Conservation (phyloP, 768 basidiomycete genomes). For the Symmetrospora coprosmae region DNA sequence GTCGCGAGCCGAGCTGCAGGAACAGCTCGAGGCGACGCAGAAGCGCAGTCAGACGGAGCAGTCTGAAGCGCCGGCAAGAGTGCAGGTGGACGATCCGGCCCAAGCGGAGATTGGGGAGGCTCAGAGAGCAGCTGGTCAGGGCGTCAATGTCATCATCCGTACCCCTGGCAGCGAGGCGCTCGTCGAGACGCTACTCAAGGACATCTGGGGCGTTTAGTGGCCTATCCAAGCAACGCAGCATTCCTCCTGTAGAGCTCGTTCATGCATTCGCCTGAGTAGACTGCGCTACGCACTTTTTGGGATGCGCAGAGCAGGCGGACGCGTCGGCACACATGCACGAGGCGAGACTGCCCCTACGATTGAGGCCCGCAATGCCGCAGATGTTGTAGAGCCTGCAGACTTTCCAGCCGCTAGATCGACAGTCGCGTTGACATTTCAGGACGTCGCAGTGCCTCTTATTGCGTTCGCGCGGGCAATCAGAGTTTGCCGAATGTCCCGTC, state of each 20-base stretch:
- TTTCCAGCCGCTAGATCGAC: too few species aligned
- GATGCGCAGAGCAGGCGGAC: too few species aligned
- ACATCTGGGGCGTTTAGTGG: slow-evolving; percentile 6
- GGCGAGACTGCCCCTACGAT: too few species aligned
- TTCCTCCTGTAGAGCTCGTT: not conserved
- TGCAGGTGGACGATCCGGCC: slow-evolving; percentile 3
- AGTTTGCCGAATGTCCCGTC: too few species aligned
- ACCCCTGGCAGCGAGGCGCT: slow-evolving; percentile 14
- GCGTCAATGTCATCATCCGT: slow-evolving; percentile 7
- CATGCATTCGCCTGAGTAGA: too few species aligned
- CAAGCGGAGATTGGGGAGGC: not conserved
- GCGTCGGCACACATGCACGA: too few species aligned
- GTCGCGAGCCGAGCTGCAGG: not conserved
- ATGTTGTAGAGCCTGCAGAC: too few species aligned
- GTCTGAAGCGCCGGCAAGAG: not conserved
- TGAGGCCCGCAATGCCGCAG: too few species aligned
- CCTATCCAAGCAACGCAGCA: not conserved
- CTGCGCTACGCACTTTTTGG: too few species aligned
- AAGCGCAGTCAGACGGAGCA: not conserved
- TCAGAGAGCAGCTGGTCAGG: not conserved
- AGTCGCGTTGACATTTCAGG: too few species aligned
- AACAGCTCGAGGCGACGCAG: not conserved
- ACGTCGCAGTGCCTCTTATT: too few species aligned
- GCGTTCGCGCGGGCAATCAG: too few species aligned
- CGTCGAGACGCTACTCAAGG: not conserved